These are phyloP conservation scores for Colletotrichum siamense DNA, from an alignment of 2,329 filamentous ascomycete species.

Conservation along the genomic window DNA sequence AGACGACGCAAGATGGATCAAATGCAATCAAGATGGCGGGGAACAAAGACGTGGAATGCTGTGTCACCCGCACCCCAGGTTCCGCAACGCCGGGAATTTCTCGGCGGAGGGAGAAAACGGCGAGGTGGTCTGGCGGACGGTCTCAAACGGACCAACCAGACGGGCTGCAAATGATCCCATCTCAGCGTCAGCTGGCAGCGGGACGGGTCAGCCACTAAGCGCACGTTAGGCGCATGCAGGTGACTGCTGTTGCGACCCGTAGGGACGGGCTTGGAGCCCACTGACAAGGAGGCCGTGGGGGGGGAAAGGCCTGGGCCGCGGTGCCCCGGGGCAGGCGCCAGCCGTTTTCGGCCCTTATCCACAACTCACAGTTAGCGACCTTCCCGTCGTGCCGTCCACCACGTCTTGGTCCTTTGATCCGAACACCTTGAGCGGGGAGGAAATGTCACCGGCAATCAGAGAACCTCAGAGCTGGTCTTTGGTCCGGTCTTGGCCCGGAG, in stretches of 20 bases:
- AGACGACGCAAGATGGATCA: background rate
- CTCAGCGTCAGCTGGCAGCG: background rate
- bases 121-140: background rate
- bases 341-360: background rate
- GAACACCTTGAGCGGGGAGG: background rate
- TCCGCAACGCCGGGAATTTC: slow-evolving; percentile 3
- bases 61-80: background rate
- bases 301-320: background rate
- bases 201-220: background rate
- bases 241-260: background rate
- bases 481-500: background rate
- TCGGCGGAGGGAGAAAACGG: background rate
- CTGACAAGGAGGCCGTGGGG: background rate
- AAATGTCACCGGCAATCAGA: background rate
- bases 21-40: background rate
- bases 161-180: background rate
- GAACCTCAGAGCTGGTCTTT: background rate
- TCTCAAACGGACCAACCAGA: background rate
- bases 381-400: background rate
- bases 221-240: background rate
- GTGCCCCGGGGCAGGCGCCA: background rate
- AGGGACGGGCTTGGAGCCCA: background rate
- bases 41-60: background rate
- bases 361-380: background rate
- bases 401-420: slow-evolving; percentile 10